Evolutionary conservation across 2,329 filamentous ascomycete genomes (phyloP), one percentile per base, ranked within the genome.

Genomic region (Clarireedia monteithiana): DNA sequence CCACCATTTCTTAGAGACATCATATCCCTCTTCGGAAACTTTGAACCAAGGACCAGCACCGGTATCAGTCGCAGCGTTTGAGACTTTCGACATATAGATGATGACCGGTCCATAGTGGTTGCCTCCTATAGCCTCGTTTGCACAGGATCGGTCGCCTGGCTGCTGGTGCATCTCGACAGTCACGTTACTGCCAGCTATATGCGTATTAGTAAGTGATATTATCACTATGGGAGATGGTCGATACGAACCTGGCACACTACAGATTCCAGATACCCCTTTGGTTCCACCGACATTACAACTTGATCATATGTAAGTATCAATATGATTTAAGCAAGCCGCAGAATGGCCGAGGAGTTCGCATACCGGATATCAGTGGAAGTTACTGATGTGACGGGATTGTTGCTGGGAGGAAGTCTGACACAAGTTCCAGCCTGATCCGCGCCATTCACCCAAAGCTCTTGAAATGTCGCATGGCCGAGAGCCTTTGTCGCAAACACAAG

Each of bases 101-200:
- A 78, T 73, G 36, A 81, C 76, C 1, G 78, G 78, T 9, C 78
- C 77, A 62, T 75, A 79, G 67, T 81, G 78, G 42, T 73, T 73
- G 36, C 78, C 78, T 30, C 78, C 79, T 52, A 82, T 78, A 23
- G 77, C 78, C 59, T 78, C 73, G 47, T 69, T 72, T 20, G 62
- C 60, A 63, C 77, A 80, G 30, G 61, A 68, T 45, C 77, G 73
- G 62, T 79, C 75, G 48, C 70, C 70, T 17, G 69, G 69, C 71
- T 79, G 75, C 64, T 76, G 74, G 69, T 83, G 79, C 77, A 83
- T 82, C 68, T 82, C 80, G 6, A 81, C 72, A 0, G 78, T 80
- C 14, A 82, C 73, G 0, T 70, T 76, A 4, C 70, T 69, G 3
- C 78, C 77, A 3, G 62, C 64, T 58, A 23, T 10, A n/a, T 26